Evolutionary conservation across 1,139 yeast species (phyloP), one percentile per base, ranked within the genome.

Genomic region (Zygoascus meyerae): DNA sequence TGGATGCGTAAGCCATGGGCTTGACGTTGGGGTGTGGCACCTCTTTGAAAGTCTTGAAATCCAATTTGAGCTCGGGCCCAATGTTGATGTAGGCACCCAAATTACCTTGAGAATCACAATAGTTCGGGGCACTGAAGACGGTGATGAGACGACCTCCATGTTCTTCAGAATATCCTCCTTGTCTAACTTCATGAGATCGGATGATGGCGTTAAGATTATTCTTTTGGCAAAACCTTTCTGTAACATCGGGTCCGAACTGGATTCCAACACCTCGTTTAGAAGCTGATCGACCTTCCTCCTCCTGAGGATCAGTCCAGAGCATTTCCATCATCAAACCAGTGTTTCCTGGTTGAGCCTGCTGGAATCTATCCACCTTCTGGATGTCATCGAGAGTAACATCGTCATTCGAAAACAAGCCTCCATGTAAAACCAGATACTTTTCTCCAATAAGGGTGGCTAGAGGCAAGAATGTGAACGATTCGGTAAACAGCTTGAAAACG

Each of bases 241-340:
- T 92, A 51, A 92, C 78, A 64, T 92, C 98, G 6, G 97, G 97
- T 0, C 99, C 99, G 65, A 92, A 92, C 64, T 92, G 95, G 67
- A 86, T 78, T 26, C 98, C 97, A 47, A 90, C 81, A 35, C 99
- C 99, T 63, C 99, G 78, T 67, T 89, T 89, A 18, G 95, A 85
- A 3, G 95, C 87, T 1, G 89, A 79, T 43, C 95, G 75, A 11
- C 98, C 98, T 14, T 77, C 70, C 9, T 68, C 72, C 0, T 73
- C 72, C 64, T 89, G 97, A 1, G 99, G 99, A 64, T 92, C 99
- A 0, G 97, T 86, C 99, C 99, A 92, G 51, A 92, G 72, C 64
- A 94, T 74, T 62, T 92, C 98, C 97, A 90, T 92, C 65, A 94
- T 95, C 42, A 87, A 71, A 8, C 98, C 98, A 49, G 84, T 89